Evolutionary conservation across 805 yeast genomes (phyloP).

Genomic region (Saccharomycopsis babjevae): DNA sequence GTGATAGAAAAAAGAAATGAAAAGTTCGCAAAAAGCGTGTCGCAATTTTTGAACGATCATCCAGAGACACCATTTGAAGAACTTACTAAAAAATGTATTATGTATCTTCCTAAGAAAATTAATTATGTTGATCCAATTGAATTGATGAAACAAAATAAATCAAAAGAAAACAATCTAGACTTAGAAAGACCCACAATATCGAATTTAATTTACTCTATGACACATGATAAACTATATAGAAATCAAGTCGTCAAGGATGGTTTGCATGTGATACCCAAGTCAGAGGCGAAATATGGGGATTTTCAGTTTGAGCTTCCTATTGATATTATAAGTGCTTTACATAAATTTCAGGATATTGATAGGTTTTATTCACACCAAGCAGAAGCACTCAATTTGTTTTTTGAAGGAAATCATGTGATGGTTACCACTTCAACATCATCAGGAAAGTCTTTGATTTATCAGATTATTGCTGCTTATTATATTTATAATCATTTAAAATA

Average conservation of each 20-base stretch:
- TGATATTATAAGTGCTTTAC: constrained; percentile 42
- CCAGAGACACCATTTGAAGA: constrained; percentile 33
- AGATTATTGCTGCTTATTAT: constrained; percentile 64
- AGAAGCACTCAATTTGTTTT: constrained; percentile 54
- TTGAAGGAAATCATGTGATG: constrained; percentile 56
- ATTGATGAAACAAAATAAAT: constrained; percentile 34
- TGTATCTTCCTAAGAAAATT: constrained; percentile 38
- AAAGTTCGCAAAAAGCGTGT: constrained; percentile 37
- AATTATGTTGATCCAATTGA: constrained; percentile 53
- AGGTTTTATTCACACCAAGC: constrained; percentile 75
- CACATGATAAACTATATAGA: constrained; percentile 40
- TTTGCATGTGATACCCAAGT: constrained; percentile 33
- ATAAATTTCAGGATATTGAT: constrained; percentile 36
- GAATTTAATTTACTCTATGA: constrained; percentile 40
- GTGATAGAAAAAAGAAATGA: constrained; percentile 48
- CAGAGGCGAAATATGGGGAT: constrained; percentile 35
- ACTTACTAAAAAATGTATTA: constrained; percentile 22
- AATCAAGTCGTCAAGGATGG: constrained; percentile 53
- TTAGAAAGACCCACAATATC: constrained; percentile 35
- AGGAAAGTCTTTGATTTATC: constrained; percentile 90
- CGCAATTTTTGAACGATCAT: constrained; percentile 29
- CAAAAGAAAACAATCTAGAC: constrained; percentile 19
- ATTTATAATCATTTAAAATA: constrained; percentile 7
- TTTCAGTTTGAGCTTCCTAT: constrained; percentile 39
- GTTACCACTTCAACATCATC: constrained; percentile 94